These are phyloP conservation scores for Boletus fagicola DNA, from an alignment of 768 basidiomycete genomes.

Conservation along the genomic window DNA sequence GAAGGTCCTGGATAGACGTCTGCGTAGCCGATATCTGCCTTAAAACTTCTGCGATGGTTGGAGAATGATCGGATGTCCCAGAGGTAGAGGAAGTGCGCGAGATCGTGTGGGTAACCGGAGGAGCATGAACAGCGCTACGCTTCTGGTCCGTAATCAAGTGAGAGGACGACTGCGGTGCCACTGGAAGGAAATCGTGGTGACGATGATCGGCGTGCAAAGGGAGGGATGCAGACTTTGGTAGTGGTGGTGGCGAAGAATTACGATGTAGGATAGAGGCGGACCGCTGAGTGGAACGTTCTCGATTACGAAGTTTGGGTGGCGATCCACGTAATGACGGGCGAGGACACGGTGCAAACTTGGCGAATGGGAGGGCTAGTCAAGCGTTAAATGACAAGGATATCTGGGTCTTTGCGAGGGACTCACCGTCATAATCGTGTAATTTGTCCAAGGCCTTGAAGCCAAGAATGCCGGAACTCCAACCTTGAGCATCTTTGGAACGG, in stretches of 20 bases:
- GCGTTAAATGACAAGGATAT: background rate
- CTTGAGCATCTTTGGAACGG: conserved; percentile 64
- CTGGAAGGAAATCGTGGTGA: conserved; percentile 27
- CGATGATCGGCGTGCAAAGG: conserved; percentile 63
- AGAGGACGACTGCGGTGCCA: conserved; percentile 24
- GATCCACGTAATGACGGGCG: conserved; percentile 44
- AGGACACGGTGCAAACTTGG: conserved; percentile 47
- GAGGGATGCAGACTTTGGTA: conserved; percentile 78
- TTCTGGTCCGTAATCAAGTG: conserved; percentile 25
- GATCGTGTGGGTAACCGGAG: conserved; percentile 23
- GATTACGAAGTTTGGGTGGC: conserved; percentile 57
- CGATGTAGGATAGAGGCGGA: conserved; percentile 41
- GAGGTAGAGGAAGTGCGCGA: conserved; percentile 27
- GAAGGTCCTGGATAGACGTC: conserved; percentile 62
- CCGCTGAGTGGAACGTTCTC: conserved; percentile 51
- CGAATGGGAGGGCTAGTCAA: conserved; percentile 48
- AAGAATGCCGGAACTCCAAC: conserved; percentile 75
- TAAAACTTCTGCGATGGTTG: conserved; percentile 70
- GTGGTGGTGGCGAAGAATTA: conserved; percentile 76
- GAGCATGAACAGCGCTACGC: conserved; percentile 28
- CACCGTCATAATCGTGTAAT: conserved; percentile 66
- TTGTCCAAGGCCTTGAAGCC: conserved; percentile 72
- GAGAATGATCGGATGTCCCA: conserved; percentile 54
- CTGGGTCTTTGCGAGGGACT: conserved; percentile 18
- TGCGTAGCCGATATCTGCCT: conserved; percentile 68